Base-by-base conservation (phyloP, 2,329 filamentous ascomycete genomes). In the Fusarium palustre region DNA sequence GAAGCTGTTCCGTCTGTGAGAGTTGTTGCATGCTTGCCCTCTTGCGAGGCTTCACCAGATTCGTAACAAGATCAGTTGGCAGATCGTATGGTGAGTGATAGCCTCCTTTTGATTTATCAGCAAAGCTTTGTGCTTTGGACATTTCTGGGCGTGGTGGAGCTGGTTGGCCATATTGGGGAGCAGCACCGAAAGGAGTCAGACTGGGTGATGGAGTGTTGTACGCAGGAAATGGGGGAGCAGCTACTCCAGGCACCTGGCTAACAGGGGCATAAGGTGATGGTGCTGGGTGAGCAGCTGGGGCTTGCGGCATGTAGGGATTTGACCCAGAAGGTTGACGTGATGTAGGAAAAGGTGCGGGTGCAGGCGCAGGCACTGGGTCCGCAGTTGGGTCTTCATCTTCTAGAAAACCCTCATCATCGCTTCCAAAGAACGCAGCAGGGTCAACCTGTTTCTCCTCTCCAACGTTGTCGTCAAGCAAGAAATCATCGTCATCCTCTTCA, bases 1-100 rank as follows among this genome's bases (percentile, higher is more conserved):
- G 76, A 33, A 84, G 80, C 36, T 70, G 68, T 20, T 80, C 75
- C 49, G 80, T 76, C 59, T 82, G 81, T 8, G 83, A 81, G 43
- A 86, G 79, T 55, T 87, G 87, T 61, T 88, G 87, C 73, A 86
- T 84, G 74, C 86, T 89, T 8, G 83, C 78, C 54, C 90, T 84
- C 82, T 91, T 90, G 78, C 89, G 85, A 74, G 91, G 89, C 71
- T 91, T 91, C 30, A 91, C 87, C 18, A 75, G 64, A 7, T 73
- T 76, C 28, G 68, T 75, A 38, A 81, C 71, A 31, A 99, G 87
- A 56, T 97, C 95, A 80, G 96, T 92, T 6, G 96, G 96, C 22
- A 99, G 84, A 80, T 99, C 97, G 74, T 97, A 99, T 0, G 96
- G 96, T 22, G 95, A 98, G 49, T 91, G 87, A 77, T 99, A 99